phyloP scores from a whole-genome alignment of 2,329 filamentous ascomycete genomes.

The Fonsecaea erecta region DNA sequence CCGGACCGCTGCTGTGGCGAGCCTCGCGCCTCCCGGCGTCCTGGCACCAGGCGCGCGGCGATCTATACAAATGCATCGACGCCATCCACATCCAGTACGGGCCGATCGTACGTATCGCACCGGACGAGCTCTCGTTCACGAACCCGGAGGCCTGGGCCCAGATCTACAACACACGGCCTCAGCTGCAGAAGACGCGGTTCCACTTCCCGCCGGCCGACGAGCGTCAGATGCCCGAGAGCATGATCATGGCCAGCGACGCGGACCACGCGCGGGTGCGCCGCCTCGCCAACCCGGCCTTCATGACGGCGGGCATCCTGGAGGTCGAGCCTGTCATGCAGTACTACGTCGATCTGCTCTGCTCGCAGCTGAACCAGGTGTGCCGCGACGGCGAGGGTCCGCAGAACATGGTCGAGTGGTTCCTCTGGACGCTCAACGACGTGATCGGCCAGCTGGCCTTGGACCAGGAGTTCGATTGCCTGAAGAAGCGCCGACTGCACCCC shows the following conservation, averaged over 20 bases:
- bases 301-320: slow-evolving; percentile 47
- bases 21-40: slow-evolving; percentile 25
- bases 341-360: slow-evolving; percentile 27
- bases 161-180: slow-evolving; percentile 41
- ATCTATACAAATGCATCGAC: slow-evolving; percentile 24
- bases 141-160: slow-evolving; percentile 39
- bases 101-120: slow-evolving; percentile 41
- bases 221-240: slow-evolving; percentile 20
- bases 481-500: slow-evolving; percentile 38
- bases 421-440: slow-evolving; percentile 52
- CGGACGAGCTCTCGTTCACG: slow-evolving; percentile 41
- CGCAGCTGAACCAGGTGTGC: slow-evolving; percentile 11
- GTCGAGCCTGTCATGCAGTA: slow-evolving; percentile 41
- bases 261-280: slow-evolving; percentile 42
- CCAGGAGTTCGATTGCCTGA: slow-evolving; percentile 43
- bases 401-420: slow-evolving; percentile 39
- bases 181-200: slow-evolving; percentile 22
- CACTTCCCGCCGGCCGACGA: slow-evolving; percentile 18
- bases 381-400: slow-evolving; percentile 8
- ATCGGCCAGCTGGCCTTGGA: slow-evolving; percentile 43
- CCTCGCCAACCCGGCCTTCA: slow-evolving; percentile 48
- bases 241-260: slow-evolving; percentile 22
- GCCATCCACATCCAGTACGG: slow-evolving; percentile 41
- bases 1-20: slow-evolving; percentile 23
- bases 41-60: slow-evolving; percentile 22